Evolutionary conservation across 176 grass and related monocot species (phyloP), one percentile per base, ranked within the genome.

Genomic region (Urochloa ruziziensis): DNA sequence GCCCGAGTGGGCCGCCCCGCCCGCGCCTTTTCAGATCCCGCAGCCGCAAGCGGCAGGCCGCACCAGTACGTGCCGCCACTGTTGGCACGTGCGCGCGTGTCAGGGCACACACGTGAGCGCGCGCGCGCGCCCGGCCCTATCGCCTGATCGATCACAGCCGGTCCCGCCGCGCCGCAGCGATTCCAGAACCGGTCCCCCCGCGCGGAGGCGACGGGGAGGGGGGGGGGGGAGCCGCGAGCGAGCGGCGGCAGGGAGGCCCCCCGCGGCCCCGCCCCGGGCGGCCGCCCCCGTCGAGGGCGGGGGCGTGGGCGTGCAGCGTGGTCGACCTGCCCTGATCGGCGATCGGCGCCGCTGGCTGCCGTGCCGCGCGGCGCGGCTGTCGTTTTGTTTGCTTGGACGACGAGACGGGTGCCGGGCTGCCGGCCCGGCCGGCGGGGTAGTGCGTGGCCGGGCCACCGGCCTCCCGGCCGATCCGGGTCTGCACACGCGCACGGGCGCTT

Each of bases 61-160:
- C 52, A 10, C 21, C 21, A n/a, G n/a, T n/a, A 48, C 46, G 68
- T 67, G 27, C 82, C 86, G 32, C 52, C 5, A 92, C 90, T 89
- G 90, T 74, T 69, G 82, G 67, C 83, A 92, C 90, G 83, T 89
- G 90, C 83, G 86, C 40, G 58, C 60, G 62, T 60, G 78, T 78
- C 35, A 56, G 82, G 44, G 70, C 84, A 62, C 90, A 83, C 86
- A 86, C 86, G 82, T 85, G 82, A 82, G 52, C 24, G 16, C 29
- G 4, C 39, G 14, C 73, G 52, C 53, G 6, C 25, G 57, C 12
- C 30, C 62, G 5, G 27, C 70, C 56, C 56, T 67, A 80, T 57
- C 61, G 30, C 75, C 44, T 46, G 10, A 39, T 7, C n/a, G n/a
- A n/a, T n/a, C n/a, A n/a, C 11, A 3, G 15, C 7, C 52, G 6